Evolutionary conservation across 2,329 filamentous ascomycete species (phyloP), one percentile per base, ranked within the genome.

Genomic region (Aplosporella prunicola): DNA sequence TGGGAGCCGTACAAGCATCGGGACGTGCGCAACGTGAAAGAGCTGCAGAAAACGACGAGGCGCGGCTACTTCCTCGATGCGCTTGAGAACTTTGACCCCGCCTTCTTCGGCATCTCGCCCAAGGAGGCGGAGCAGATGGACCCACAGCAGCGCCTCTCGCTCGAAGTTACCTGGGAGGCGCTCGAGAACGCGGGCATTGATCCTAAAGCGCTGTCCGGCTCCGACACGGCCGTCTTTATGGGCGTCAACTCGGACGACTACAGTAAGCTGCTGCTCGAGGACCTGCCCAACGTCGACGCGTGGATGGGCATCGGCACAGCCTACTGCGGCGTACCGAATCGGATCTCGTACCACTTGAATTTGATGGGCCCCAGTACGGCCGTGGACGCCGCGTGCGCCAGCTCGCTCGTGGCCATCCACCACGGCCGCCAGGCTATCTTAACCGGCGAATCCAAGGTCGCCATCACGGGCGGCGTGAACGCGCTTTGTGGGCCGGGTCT

Each of bases 301-400:
- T 61, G 51, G 48, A 61, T 58, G 54, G 60, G 57, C 3, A 61
- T 63, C 28, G 62, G 62, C 0, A 65, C 58, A 0, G 57, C 59
- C 0, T 56, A 50, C 26, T 57, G 53, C 32, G 58, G 58, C 5
- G 46, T 64, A 3, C 51, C 58, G 5, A 57, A 60, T 43, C 45
- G 57, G 4, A 58, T 62, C 11, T 58, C 55, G 3, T 57, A 59
- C 27, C 45, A 47, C 14, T 40, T 58, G 8, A 47, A 58, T 29
- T 43, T 61, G 3, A 47, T 44, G 38, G 56, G 57, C 4, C 69
- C 71, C 0, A 71, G 66, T 30, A 46, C 45, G 13, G 52, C 57
- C 4, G 45, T 61, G 5, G 58, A 62, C 34, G 56, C 57, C 1
- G 59, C 57, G 2, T 62, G 59, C 31, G 56, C 59, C 3, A 55